Conservation (phyloP, 164 flowering plant species). For the Platanus orientalis region DNA sequence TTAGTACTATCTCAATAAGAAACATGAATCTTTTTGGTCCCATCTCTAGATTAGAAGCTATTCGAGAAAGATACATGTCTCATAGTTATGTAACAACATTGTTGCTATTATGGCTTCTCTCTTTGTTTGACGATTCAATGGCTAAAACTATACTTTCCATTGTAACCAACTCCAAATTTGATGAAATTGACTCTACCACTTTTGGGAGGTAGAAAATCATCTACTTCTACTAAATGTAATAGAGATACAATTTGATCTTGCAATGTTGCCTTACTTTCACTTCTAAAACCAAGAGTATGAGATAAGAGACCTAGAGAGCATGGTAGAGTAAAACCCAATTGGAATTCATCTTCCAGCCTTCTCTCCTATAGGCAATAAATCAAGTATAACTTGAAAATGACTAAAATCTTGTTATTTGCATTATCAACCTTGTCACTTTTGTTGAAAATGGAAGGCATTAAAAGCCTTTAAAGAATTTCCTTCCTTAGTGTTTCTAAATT, state of each 20-base stretch:
- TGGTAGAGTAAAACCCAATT: constrained; percentile 72
- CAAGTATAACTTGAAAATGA: constrained; percentile 55
- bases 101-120: constrained; percentile 20
- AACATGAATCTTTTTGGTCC: constrained; percentile 51
- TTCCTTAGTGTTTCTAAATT: too few species aligned
- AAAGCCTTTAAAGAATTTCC: too few species aligned
- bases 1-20: constrained; percentile 69
- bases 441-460: too few species aligned
- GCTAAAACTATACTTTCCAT: constrained; percentile 64
- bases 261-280: constrained; percentile 35
- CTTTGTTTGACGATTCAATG: constrained; percentile 32
- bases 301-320: constrained; percentile 61
- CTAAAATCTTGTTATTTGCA: constrained; percentile 21
- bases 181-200: constrained; percentile 34
- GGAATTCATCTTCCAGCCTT: constrained; percentile 60
- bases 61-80: constrained; percentile 57
- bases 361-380: constrained; percentile 48
- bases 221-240: constrained; percentile 60
- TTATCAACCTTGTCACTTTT: constrained; percentile 11
- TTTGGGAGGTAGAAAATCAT: constrained; percentile 58
- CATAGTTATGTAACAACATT: constrained; percentile 60
- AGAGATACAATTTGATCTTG: constrained; percentile 53
- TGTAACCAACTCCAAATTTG: constrained; percentile 47
- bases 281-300: constrained; percentile 38
- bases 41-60: constrained; percentile 57